Evolutionary conservation across 495 filamentous ascomycete species (phyloP), one percentile per base, ranked within the genome.

Genomic region (Patellaria atrata): DNA sequence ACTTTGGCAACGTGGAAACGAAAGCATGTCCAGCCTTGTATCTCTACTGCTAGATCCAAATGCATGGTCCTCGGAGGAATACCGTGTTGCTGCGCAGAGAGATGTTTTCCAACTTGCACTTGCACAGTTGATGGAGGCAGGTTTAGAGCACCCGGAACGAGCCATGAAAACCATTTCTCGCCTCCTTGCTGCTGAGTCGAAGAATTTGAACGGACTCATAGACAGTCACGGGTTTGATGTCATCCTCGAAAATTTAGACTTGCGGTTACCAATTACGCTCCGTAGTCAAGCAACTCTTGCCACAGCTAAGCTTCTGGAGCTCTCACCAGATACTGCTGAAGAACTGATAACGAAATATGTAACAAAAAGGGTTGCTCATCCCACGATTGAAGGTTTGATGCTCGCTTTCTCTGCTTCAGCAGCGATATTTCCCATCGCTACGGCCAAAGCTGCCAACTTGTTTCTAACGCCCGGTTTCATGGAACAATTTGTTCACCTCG

Each of bases 401-500:
- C 51, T 85, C 19, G 86, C 82, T 11, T 94, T 92, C 56, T 94
- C 87, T 30, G 85, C 82, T 13, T 81, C 82, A 2, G 71, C 83
- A 3, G 71, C 75, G 4, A 67, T 94, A 20, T 97, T 97, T 53
- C 85, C 87, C 1, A 64, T 97, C 34, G 72, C 75, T 1, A 75
- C 82, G 10, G 61, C 73, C 25, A 64, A 76, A 19, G 77, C 73
- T 2, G 66, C 78, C 3, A 60, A 66, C 33, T 62, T 96, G 22
- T 93, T 96, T 51, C 67, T 94, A 33, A 83, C 71, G 12, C 79
- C 87, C 27, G 80, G 77, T 2, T 94, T 96, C 48, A 63, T 89
- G 31, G 53, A 63, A 20, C 68, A 66, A 22, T 62, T 93, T 15
- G 71, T 69, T 13, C 72, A 79, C 5, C 55, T 86, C 30, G 73